phyloP scores from a whole-genome alignment of 371 early-diverging fungal species.

The Encephalitozoon romaleae region DNA sequence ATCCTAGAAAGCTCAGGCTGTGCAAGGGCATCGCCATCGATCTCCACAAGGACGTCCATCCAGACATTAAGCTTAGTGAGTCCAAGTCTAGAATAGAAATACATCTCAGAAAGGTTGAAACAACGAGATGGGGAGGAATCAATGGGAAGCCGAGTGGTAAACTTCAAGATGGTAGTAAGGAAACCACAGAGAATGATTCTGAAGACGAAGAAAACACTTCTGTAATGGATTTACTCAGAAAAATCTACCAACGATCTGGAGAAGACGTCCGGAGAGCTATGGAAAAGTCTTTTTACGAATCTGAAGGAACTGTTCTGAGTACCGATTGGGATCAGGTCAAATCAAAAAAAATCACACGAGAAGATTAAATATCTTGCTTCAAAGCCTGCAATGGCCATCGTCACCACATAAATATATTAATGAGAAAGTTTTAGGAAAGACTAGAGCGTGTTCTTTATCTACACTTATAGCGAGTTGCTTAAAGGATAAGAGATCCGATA shows the following conservation, averaged over 20 bases:
- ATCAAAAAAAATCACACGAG: slow-evolving; percentile 67
- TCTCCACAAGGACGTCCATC: background rate
- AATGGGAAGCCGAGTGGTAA: background rate
- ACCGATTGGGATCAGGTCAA: slow-evolving; percentile 89
- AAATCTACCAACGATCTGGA: slow-evolving; percentile 75
- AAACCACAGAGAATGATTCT: slow-evolving; percentile 65
- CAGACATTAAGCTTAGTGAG: background rate
- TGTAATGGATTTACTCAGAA: slow-evolving; percentile 74
- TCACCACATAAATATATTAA: background rate
- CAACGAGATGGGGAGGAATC: background rate
- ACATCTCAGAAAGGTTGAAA: background rate
- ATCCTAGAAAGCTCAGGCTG: background rate
- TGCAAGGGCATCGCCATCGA: background rate
- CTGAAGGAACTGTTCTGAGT: slow-evolving; percentile 79
- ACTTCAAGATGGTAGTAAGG: background rate
- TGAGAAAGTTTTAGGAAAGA: background rate
- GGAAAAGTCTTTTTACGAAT: slow-evolving; percentile 89
- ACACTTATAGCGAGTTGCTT: background rate
- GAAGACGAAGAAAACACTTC: slow-evolving; percentile 71
- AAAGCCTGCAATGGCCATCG: background rate
- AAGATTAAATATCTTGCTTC: background rate
- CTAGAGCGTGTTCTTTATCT: too few species aligned
- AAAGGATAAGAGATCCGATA: background rate
- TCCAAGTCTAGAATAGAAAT: background rate
- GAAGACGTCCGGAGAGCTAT: slow-evolving; percentile 84